phyloP scores from a whole-genome alignment of 169 alveolate species.

The Eimeria acervulina region DNA sequence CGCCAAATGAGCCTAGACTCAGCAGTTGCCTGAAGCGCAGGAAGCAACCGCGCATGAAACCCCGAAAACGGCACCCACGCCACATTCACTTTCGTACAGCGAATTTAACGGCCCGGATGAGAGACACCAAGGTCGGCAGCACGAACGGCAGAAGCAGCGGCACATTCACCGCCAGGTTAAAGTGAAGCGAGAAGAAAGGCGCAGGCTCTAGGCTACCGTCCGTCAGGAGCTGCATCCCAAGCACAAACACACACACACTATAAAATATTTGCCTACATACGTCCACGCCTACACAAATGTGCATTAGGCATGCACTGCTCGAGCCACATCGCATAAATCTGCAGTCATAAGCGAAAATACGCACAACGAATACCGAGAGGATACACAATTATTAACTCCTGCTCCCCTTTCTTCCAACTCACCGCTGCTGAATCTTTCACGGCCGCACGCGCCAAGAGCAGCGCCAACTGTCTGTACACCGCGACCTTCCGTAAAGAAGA shows the following conservation, averaged over 20 bases:
- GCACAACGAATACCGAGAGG: background rate
- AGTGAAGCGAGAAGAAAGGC: conserved; percentile 56
- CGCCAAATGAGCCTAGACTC: background rate
- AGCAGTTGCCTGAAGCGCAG: background rate
- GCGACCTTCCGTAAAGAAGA: background rate
- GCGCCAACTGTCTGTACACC: conserved; percentile 53
- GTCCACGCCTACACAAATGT: background rate
- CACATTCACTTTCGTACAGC: background rate
- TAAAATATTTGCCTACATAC: background rate
- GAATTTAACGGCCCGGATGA: conserved; percentile 23
- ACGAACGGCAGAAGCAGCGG: conserved; percentile 59
- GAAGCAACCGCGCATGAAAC: background rate
- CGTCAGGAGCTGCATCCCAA: conserved; percentile 34
- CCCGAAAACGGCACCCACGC: background rate
- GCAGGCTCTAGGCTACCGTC: conserved; percentile 64
- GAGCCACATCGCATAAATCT: background rate
- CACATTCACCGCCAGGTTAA: conserved; percentile 35
- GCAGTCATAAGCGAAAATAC: background rate
- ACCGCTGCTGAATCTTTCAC: conserved; percentile 42
- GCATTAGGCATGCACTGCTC: background rate
- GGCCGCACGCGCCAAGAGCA: conserved; percentile 72
- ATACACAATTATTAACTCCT: background rate
- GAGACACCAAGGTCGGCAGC: conserved; percentile 34
- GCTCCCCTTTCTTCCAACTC: background rate
- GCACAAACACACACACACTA: background rate